Percentiles rank a stretch among this genome's conserved stretches.
Conservation (phyloP, 306 rosid species). For the Leucaena leucocephala region DNA sequence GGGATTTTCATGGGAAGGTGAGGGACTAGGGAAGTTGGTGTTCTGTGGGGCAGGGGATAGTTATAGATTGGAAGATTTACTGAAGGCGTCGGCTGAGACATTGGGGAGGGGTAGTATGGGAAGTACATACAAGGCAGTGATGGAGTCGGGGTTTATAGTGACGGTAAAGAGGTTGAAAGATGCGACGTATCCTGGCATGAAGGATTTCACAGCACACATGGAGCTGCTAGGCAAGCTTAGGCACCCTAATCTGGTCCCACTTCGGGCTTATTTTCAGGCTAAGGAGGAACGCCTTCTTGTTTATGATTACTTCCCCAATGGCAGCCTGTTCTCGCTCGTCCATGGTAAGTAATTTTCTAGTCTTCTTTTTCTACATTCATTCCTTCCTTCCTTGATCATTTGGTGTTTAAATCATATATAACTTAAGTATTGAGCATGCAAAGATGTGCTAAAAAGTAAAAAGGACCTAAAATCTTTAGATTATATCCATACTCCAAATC, state of each 20-base stretch:
- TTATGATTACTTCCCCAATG: slow-evolving; percentile 94
- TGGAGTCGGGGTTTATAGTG: slow-evolving; percentile 92
- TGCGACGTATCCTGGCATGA: slow-evolving; percentile 67
- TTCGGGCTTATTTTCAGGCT: slow-evolving; percentile 94
- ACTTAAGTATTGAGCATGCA: slow-evolving; percentile 20
- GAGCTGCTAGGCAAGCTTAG: slow-evolving; percentile 70
- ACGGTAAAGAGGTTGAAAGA: slow-evolving; percentile 91
- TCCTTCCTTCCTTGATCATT: neutral
- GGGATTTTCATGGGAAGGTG: slow-evolving; percentile 86
- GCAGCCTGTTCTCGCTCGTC: slow-evolving; percentile 93
- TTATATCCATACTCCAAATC: slow-evolving; percentile 12
- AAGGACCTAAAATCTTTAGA: slow-evolving; percentile 34
- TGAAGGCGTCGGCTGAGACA: slow-evolving; percentile 94
- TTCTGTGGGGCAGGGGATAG: slow-evolving; percentile 95
- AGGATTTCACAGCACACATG: slow-evolving; percentile 72
- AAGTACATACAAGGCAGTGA: slow-evolving; percentile 92
- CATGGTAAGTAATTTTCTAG: slow-evolving; percentile 57
- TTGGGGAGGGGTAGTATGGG: slow-evolving; percentile 89
- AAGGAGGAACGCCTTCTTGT: slow-evolving; percentile 92
- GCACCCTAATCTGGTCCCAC: slow-evolving; percentile 88
- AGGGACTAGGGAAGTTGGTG: slow-evolving; percentile 92
- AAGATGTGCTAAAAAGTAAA: slow-evolving; percentile 21
- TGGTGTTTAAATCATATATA: neutral
- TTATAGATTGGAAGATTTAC: slow-evolving; percentile 79
- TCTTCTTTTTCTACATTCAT: neutral